phyloP scores from a whole-genome alignment of 176 grass and related monocot species.

The Dactylis glomerata region DNA sequence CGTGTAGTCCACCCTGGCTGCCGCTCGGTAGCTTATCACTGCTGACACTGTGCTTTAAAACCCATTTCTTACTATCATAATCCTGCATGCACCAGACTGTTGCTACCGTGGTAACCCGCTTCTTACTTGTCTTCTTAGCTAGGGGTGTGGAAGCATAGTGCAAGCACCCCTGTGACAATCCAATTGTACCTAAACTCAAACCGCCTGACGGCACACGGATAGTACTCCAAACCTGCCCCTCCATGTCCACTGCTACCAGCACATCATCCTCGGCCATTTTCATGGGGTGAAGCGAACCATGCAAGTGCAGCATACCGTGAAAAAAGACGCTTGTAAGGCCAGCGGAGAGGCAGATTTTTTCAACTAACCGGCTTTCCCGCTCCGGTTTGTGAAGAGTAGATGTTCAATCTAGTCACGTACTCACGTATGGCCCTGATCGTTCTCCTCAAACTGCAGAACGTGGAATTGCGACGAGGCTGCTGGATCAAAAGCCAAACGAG shows the following conservation, averaged over 20 bases:
- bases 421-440: not conserved
- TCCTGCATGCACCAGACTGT: not conserved
- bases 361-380: not conserved
- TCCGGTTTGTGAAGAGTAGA: not conserved
- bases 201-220: not conserved
- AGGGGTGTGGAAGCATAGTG: not conserved
- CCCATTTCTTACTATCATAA: conserved; percentile 2
- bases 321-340: not conserved
- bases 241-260: not conserved
- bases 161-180: not conserved
- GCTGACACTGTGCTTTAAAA: not conserved
- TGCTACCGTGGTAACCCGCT: not conserved
- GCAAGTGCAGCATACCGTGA: not conserved
- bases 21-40: not conserved
- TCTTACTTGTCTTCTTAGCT: not conserved
- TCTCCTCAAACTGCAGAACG: not conserved
- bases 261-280: not conserved
- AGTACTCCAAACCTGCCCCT: not conserved
- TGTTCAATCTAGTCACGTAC: not conserved
- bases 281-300: not conserved
- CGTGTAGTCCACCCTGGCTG: not conserved
- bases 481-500: not conserved
- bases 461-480: not conserved
- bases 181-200: not conserved
- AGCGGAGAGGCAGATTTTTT: not conserved